Base-by-base conservation (phyloP, 139 green algal genomes). In the Chlorella sp. region DNA sequence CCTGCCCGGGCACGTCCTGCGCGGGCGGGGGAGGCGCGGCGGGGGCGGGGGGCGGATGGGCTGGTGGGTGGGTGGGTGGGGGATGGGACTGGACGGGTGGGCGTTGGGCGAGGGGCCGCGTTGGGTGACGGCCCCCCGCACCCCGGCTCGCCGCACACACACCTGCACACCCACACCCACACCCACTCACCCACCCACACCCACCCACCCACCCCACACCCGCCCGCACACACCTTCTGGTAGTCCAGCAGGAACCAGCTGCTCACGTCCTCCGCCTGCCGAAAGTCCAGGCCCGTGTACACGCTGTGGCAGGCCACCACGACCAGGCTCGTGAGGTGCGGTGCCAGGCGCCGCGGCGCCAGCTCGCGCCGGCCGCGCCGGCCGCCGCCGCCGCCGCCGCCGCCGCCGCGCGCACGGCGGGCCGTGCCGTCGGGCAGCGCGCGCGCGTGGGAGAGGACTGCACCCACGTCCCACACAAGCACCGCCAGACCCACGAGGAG, bases 281-380 rank as follows among this genome's bases (percentile, higher is more conserved):
- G 67, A 59, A 83, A 96, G 70, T 92, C 82, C 5, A 87, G 55
- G 1, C 91, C 93, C 35, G 82, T 93, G 76, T 90, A 96, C 8
- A 96, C 91, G 14, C 88, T 86, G 68, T 96, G 91, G 11, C 92
- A 90, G 11, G 91, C 92, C 4, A 96, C 91, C 25, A 95, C 41
- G 11, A 95, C 69, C 0, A 95, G 77, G 61, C 90, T 84, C 2
- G n/a, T 50, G 7, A 90, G 72, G 35, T 59, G 48, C 25, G 64
- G 23, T 9, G 51, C 67, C 8, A 66, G 76, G 42, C n/a, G n/a
- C n/a, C n/a, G n/a, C n/a, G n/a, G n/a, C n/a, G n/a, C n/a, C n/a
- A n/a, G n/a, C n/a, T n/a, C n/a, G n/a, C n/a, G n/a, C n/a, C n/a
- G n/a, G n/a, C n/a, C n/a, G n/a, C n/a, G n/a, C n/a, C n/a, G n/a